These are phyloP conservation scores for Crithidia expoeki DNA, from an alignment of 208 protist species.

Conservation along the genomic window DNA sequence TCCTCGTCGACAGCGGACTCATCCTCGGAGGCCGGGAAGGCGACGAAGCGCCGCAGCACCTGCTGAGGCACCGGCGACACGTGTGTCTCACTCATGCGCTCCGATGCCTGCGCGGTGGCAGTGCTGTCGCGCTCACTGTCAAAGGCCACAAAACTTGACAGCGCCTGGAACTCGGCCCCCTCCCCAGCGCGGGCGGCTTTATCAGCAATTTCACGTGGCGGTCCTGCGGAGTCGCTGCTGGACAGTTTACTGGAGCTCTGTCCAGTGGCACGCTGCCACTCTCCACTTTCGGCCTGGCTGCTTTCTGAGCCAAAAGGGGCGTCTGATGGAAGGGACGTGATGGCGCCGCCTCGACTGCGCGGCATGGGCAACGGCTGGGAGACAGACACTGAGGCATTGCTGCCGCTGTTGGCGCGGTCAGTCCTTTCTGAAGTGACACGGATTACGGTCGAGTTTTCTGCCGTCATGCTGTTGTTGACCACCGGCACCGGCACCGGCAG, in stretches of 20 bases:
- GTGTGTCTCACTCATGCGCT: slow-evolving; percentile 6
- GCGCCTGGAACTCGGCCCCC: slow-evolving; percentile 33
- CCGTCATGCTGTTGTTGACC: neutral
- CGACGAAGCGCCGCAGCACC: slow-evolving; percentile 10
- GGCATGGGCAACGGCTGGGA: slow-evolving; percentile 2
- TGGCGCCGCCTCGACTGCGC: neutral
- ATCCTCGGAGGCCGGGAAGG: slow-evolving; percentile 13
- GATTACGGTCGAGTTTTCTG: neutral
- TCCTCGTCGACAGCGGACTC: neutral
- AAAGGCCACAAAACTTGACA: slow-evolving; percentile 56
- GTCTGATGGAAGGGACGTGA: neutral
- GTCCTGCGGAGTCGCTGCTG: slow-evolving; percentile 10
- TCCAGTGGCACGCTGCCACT: neutral
- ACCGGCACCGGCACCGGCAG: slow-evolving; percentile 32
- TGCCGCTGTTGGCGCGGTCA: neutral
- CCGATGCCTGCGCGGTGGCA: neutral
- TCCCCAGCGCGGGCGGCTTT: slow-evolving; percentile 2
- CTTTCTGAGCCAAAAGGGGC: neutral
- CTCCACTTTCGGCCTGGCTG: slow-evolving; percentile 4
- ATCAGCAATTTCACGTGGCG: slow-evolving; percentile 4
- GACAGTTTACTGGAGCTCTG: slow-evolving; percentile 8
- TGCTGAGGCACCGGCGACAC: neutral
- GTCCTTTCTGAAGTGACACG: neutral
- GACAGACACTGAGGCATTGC: neutral
- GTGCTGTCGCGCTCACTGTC: slow-evolving; percentile 21